Conservation (phyloP, 139 green algal genomes). For the Parachlorella kessleri region DNA sequence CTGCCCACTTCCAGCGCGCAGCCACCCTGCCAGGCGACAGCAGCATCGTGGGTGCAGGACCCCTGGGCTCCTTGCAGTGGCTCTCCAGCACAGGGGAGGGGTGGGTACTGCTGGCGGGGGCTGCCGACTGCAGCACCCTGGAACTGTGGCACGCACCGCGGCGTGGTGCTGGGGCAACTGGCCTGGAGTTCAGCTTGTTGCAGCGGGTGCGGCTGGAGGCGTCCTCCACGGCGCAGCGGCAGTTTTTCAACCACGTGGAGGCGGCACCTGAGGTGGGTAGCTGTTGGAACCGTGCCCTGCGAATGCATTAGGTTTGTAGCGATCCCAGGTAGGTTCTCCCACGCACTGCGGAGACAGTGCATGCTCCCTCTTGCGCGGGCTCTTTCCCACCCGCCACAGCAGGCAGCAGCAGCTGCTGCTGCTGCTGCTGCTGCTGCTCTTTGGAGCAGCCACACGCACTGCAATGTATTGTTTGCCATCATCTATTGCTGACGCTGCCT, state of each 20-base stretch:
- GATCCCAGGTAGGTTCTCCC: too few relatives aligned
- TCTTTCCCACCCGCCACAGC: too few relatives aligned
- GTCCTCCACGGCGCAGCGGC: too few relatives aligned
- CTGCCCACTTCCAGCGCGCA: conserved; percentile 2
- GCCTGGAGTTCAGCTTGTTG: background rate
- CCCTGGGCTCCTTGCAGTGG: background rate
- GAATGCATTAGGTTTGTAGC: too few relatives aligned
- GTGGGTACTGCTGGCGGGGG: conserved; percentile 51
- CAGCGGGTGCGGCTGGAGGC: conserved; percentile 24
- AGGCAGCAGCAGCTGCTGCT: too few relatives aligned
- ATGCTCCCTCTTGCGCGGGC: too few relatives aligned
- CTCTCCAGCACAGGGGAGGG: conserved; percentile 4
- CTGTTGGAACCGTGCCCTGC: too few relatives aligned
- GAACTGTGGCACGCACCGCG: conserved; percentile 47
- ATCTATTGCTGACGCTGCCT: too few relatives aligned
- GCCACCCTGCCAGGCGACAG: conserved; percentile 28
- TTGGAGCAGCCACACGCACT: too few relatives aligned
- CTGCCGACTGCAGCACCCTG: conserved; percentile 41
- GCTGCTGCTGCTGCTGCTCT: too few relatives aligned
- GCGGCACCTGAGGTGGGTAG: conserved; percentile 38
- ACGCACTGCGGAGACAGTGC: too few relatives aligned
- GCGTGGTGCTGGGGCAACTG: conserved; percentile 2
- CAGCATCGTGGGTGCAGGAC: background rate
- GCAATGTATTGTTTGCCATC: too few relatives aligned
- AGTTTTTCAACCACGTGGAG: conserved; percentile 66